A percentile compares a stretch with the other conserved stretches of the same genome.
These are phyloP conservation scores for Fomitopsis pulvina DNA, from an alignment of 768 basidiomycete species.

Conservation along the genomic window DNA sequence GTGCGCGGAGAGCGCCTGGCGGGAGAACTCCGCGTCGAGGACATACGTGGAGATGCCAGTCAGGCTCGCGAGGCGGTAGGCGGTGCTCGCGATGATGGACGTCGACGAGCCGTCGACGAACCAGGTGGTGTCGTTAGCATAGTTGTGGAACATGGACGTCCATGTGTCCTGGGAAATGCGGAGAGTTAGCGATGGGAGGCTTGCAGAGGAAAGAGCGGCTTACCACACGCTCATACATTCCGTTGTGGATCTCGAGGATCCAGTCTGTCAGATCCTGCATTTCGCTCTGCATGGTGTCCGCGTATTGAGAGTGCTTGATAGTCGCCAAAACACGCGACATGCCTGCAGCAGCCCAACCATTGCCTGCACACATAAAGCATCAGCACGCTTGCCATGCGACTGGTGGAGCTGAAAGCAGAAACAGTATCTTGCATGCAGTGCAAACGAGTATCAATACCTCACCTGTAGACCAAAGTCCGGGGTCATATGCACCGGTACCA, in stretches of 20 bases:
- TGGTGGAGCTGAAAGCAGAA: too few species aligned
- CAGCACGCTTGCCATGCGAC: too few species aligned
- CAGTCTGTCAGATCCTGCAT: constrained; percentile 55
- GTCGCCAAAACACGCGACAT: constrained; percentile 80
- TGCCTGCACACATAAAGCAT: too few species aligned
- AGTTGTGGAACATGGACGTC: too few species aligned
- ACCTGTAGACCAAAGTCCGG: constrained; percentile 81
- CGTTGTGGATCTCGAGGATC: constrained; percentile 66
- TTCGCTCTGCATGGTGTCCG: constrained; percentile 40
- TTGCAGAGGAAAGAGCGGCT: constrained; percentile 22
- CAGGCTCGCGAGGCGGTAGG: constrained; percentile 65
- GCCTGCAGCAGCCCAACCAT: constrained; percentile 88
- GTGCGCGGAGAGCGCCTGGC: constrained; percentile 27
- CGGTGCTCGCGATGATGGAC: constrained; percentile 67
- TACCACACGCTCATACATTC: constrained; percentile 57
- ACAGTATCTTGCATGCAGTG: too few species aligned
- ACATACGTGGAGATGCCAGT: constrained; percentile 42
- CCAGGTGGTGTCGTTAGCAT: too few species aligned
- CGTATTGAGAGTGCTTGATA: constrained; percentile 55
- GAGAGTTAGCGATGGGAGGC: not conserved
- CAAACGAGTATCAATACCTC: too few species aligned
- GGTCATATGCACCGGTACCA: constrained; percentile 45
- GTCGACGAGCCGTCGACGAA: constrained; percentile 74
- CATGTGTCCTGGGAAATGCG: not conserved
- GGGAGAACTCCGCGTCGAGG: constrained; percentile 50